phyloP scores from a whole-genome alignment of 1,139 yeast species.

The Nakaseomyces bracarensis region DNA sequence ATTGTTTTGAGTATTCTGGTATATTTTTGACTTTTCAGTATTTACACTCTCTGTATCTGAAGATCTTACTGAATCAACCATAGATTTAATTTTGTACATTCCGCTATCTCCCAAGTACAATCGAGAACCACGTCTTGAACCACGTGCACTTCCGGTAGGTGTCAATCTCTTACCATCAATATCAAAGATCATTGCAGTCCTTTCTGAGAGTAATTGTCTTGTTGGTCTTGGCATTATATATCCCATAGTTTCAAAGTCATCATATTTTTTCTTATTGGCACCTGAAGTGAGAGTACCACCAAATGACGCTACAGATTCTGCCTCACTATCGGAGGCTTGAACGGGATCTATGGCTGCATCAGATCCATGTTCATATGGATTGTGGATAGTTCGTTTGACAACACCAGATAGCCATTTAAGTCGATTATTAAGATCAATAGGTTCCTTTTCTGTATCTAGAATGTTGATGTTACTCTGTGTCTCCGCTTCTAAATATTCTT shows the following conservation, averaged over 20 bases:
- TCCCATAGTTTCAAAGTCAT: constrained; percentile 25
- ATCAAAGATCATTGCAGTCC: constrained; percentile 13
- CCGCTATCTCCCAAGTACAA: constrained; percentile 22
- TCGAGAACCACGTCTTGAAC: constrained; percentile 28
- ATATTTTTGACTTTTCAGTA: background rate
- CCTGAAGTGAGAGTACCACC: constrained; percentile 24
- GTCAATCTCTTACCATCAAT: constrained; percentile 15
- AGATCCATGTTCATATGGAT: constrained; percentile 18
- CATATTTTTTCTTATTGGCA: constrained; percentile 20
- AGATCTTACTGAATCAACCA: constrained; percentile 22
- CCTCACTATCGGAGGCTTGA: constrained; percentile 12
- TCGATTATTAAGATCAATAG: constrained; percentile 8
- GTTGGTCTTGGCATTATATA: constrained; percentile 28
- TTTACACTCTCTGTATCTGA: constrained; percentile 11
- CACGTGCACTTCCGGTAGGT: constrained; percentile 22
- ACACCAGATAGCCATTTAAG: constrained; percentile 15
- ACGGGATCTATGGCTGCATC: constrained; percentile 9
- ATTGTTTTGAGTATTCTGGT: background rate
- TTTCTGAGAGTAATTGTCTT: constrained; percentile 15
- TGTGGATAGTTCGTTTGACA: constrained; percentile 19
- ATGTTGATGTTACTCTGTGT: background rate
- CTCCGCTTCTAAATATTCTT: constrained; percentile 8
- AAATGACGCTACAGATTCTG: constrained; percentile 20
- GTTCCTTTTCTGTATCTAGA: background rate
- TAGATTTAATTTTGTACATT: constrained; percentile 33